phyloP scores from a whole-genome alignment of 176 grass and related monocot species.

The Poa pratensis region DNA sequence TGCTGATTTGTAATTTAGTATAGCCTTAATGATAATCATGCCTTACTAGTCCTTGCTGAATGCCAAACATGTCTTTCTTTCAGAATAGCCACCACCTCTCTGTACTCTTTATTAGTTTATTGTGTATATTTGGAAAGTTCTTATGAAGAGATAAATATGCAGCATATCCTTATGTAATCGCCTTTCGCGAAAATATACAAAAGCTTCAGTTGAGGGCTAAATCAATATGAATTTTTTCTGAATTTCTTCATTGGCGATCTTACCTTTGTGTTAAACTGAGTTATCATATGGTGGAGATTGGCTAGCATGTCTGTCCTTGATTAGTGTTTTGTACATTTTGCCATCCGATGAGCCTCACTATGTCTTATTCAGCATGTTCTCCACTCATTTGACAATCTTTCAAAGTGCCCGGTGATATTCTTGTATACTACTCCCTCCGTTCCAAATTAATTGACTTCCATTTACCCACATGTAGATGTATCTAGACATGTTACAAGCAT shows the following conservation, averaged over 20 bases:
- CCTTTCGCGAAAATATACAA: not conserved
- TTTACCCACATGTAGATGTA: too few relatives aligned
- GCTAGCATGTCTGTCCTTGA: slow-evolving; percentile 5
- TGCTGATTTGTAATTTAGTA: slow-evolving; percentile 24
- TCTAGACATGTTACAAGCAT: too few relatives aligned
- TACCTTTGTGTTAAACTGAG: not conserved
- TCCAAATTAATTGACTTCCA: too few relatives aligned
- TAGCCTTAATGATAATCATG: slow-evolving; percentile 25
- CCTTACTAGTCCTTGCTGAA: not conserved
- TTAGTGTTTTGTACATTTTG: slow-evolving; percentile 19
- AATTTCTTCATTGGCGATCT: not conserved
- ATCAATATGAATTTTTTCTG: slow-evolving; percentile 5
- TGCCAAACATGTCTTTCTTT: not conserved
- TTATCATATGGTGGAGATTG: not conserved
- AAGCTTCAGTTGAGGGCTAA: not conserved
- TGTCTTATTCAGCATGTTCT: not conserved
- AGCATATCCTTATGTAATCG: not conserved
- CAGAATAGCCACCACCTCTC: not conserved
- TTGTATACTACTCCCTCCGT: slow-evolving; percentile 25
- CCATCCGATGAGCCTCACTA: not conserved
- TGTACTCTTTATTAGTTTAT: not conserved
- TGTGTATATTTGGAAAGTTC: slow-evolving; percentile 1
- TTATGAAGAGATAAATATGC: not conserved
- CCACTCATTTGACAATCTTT: slow-evolving; percentile 19
- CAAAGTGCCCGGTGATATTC: not conserved